Evolutionary conservation across 345 rosid species (phyloP), one percentile per base, ranked within the genome.

Genomic region (Lenwebbia sp.): DNA sequence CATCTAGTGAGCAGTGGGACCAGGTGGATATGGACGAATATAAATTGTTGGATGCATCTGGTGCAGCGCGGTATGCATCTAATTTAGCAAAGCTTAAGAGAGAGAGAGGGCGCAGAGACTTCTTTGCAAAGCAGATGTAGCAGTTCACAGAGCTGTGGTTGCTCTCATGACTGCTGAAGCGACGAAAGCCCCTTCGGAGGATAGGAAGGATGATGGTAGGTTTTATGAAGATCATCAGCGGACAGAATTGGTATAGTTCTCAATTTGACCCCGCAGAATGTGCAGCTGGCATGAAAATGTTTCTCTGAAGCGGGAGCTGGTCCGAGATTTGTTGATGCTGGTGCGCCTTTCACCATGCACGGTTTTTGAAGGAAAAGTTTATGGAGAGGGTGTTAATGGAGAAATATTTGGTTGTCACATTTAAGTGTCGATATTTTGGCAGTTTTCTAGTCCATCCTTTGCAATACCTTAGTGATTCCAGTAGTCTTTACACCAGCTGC

Each of bases 121-220:
- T 91, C 91, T 95, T 70, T 92, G 90, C 88, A 90, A 87, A 89
- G 99, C 99, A 85, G 99, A 96, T 90, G 87, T 96, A 85, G 96
- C 96, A 30, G 93, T 96, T 84, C 98, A 96, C 93, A 97, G 92
- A 91, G 99, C 99, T 84, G 95, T 94, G 89, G 93, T 90, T 89
- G 94, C 98, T 86, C 93, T 95, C 86, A 92, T 93, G 93, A 94
- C 92, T 89, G 99, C 99, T 40, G 99, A 97, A 86, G 98, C 99
- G 17, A 89, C 93, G 28, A 95, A 89, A 90, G 94, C 92, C 86
- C 89, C 95, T 84, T 92, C 90, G n/a, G 90, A 87, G 88, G 92
- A 94, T 84, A 83, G 85, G 70, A 90, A 88, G 84, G 89, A 86
- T 85, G 91, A 89, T 82, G 90, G 74, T 90, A 90, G 91, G 83